phyloP scores from a whole-genome alignment of 129 eudicot species.

The Calendula officinalis region DNA sequence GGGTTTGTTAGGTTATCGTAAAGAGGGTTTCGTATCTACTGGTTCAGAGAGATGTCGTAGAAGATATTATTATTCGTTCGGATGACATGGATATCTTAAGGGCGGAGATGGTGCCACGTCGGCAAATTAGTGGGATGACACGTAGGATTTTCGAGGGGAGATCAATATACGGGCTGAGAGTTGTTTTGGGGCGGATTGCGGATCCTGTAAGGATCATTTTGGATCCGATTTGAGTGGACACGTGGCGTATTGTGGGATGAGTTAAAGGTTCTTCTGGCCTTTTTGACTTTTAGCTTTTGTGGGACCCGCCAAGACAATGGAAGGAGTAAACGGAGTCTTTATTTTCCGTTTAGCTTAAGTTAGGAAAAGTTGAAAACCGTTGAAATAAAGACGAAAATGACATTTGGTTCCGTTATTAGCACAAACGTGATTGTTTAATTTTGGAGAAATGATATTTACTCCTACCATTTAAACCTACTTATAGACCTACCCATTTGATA shows the following conservation, averaged over 20 bases:
- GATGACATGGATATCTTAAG: conserved; percentile 41
- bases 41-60: not conserved
- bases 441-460: no score
- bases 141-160: conserved; percentile 29
- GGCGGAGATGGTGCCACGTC: conserved; percentile 27
- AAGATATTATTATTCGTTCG: conserved; percentile 33
- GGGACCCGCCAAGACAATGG: no score
- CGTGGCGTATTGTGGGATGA: conserved; percentile 40
- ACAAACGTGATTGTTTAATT: no score
- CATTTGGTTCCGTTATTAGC: no score
- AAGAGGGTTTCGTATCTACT: conserved; percentile 10
- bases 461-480: no score
- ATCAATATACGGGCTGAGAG: conserved; percentile 46
- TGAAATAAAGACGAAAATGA: no score
- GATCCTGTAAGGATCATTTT: conserved; percentile 19
- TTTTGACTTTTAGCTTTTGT: not conserved
- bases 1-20: conserved; percentile 42
- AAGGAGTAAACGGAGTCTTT: no score
- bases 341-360: no score
- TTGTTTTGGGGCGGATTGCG: conserved; percentile 39
- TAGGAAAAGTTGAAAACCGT: no score
- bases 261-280: conserved; percentile 35
- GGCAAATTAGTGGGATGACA: conserved; percentile 22
- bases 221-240: conserved; percentile 48
- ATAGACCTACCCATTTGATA: no score